phyloP scores from a whole-genome alignment of 1,284 basidiomycete species.

The Tilletia walkeri region DNA sequence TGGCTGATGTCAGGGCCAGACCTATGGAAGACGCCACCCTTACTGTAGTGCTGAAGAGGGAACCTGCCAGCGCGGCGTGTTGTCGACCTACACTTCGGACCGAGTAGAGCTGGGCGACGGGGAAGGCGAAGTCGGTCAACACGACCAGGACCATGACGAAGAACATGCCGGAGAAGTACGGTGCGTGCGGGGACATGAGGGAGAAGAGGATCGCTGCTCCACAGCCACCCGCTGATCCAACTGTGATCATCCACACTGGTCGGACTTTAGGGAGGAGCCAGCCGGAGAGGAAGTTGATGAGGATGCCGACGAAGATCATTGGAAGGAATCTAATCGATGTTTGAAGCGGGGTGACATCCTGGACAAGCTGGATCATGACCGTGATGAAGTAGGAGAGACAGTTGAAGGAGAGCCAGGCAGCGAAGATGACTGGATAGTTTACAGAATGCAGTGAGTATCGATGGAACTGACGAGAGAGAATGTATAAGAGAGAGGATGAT shows the following conservation, averaged over 20 bases:
- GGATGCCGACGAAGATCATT: constrained; percentile 60
- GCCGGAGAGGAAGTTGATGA: constrained; percentile 47
- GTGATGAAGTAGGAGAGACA: constrained; percentile 36
- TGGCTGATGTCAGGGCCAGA: constrained; percentile 40
- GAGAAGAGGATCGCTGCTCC: constrained; percentile 68
- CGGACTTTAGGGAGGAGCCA: constrained; percentile 39
- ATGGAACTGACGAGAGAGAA: no score
- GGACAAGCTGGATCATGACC: constrained; percentile 37
- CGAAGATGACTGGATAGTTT: constrained; percentile 63
- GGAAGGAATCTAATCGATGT: constrained; percentile 77
- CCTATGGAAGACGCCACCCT: constrained; percentile 47
- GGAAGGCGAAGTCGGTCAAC: constrained; percentile 42
- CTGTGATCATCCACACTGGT: constrained; percentile 45
- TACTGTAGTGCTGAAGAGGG: constrained; percentile 46
- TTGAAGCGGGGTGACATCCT: constrained; percentile 62
- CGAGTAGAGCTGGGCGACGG: constrained; percentile 35
- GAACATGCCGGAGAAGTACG: constrained; percentile 80
- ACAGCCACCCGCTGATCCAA: constrained; percentile 62
- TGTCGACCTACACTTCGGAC: constrained; percentile 35
- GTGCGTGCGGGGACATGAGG: constrained; percentile 63
- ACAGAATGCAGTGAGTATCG: not conserved
- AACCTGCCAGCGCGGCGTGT: constrained; percentile 43
- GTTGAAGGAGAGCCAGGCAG: constrained; percentile 68
- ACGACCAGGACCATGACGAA: constrained; percentile 66
- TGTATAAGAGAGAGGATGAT: not conserved